Conservation (phyloP, 345 rosid species). For the Syzygium grande region DNA sequence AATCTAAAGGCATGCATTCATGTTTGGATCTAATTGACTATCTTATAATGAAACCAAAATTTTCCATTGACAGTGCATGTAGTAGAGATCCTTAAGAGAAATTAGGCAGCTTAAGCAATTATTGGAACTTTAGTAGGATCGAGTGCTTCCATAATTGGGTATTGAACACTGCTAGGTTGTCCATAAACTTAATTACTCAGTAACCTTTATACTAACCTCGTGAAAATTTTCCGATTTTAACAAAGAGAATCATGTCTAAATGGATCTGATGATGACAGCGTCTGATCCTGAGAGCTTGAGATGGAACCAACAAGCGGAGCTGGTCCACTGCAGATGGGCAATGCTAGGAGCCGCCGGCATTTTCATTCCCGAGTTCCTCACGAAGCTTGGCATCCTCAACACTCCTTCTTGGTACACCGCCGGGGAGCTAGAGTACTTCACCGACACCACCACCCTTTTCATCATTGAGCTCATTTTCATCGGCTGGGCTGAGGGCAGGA, state of each 20-base stretch:
- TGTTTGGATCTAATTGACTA: neutral
- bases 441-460: constrained; percentile 85
- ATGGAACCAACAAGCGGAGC: constrained; percentile 85
- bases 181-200: neutral
- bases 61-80: neutral
- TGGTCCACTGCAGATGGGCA: constrained; percentile 97
- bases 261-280: constrained; percentile 23
- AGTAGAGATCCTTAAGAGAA: neutral
- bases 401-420: constrained; percentile 97
- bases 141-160: neutral
- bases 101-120: neutral
- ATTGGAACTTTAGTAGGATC: neutral
- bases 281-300: constrained; percentile 88
- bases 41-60: neutral
- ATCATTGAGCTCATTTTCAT: constrained; percentile 71
- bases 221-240: neutral
- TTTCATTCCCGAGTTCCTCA: constrained; percentile 89
- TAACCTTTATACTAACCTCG: neutral
- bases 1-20: neutral
- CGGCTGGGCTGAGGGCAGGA: constrained; percentile 96
- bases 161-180: neutral
- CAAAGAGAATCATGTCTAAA: neutral
- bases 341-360: constrained; percentile 98
- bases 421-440: constrained; percentile 77
- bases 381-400: constrained; percentile 80